Evolutionary conservation across 225 moss, liverwort and hornwort genomes (phyloP), one percentile per base, ranked within the genome.

Genomic region (Thuidium tamariscinum): DNA sequence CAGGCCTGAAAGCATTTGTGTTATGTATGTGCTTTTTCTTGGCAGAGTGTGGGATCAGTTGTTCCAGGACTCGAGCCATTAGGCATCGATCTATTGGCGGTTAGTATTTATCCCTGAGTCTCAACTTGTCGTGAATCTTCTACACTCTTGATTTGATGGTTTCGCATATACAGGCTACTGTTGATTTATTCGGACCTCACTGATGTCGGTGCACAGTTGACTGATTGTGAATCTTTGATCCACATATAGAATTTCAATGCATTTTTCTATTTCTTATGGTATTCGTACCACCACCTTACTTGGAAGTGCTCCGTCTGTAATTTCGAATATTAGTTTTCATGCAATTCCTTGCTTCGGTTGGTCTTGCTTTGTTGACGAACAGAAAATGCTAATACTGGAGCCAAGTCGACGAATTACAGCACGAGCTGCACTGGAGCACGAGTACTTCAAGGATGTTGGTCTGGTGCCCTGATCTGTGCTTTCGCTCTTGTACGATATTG

Each of bases 331-430:
- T 51, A 25, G 17, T 26, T 81, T 64, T n/a, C 61, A 25, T 65
- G 23, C 81, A 48, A 42, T 41, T 60, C 7, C 30, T 78, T 49
- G 41, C 69, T 48, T 70, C 29, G 56, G 34, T 42, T 84, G 83
- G 32, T 86, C 27, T 44, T 51, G 30, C 68, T 69, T 30, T 87
- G 81, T 16, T 81, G 76, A 34, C 51, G 83, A 65, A 69, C 97
- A 98, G 97, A 96, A 95, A 94, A 96, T 98, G 98, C 87, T 98
- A 85, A 95, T 93, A 68, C 81, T 98, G 91, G 98, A 96, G 90
- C 95, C 96, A 77, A 95, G 95, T 89, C 93, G 92, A 86, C 92
- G 95, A 87, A 94, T 96, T 74, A 96, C 98, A 66, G 95, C 96
- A 41, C 92, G 95, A 82, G 92, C 90, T 87, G 98, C 95, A 73